Conservation (phyloP, 2,329 filamentous ascomycete species). For the Arthrinium puccinioides region DNA sequence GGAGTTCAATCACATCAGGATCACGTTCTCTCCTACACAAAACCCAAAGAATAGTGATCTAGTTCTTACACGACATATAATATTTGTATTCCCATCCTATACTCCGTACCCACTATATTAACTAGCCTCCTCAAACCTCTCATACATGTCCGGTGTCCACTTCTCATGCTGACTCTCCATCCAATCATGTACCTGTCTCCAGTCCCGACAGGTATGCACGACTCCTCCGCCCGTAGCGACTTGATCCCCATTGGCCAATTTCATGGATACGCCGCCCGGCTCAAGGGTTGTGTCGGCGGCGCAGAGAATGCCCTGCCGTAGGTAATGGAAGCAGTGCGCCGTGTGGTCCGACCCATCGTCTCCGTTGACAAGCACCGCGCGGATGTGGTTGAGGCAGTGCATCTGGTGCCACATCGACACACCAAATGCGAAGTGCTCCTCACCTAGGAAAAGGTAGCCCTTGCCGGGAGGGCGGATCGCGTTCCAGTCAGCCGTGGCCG, state of each 20-base stretch:
- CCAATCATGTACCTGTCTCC: neutral
- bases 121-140: neutral
- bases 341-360: neutral
- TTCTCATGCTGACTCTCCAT: neutral
- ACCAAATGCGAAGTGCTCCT: neutral
- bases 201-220: neutral
- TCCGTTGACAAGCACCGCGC: neutral
- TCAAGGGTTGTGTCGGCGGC: neutral
- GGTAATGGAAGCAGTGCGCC: neutral
- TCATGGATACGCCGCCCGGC: neutral
- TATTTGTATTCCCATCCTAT: neutral
- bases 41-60: neutral
- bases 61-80: neutral
- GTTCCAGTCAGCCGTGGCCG: neutral
- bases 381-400: neutral
- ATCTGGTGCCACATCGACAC: neutral
- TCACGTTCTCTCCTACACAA: no score
- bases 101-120: neutral
- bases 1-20: no score
- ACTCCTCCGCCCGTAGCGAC: neutral
- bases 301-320: neutral
- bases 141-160: neutral
- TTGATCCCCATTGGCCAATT: neutral
- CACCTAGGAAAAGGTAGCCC: neutral
- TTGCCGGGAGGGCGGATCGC: neutral